phyloP scores from a whole-genome alignment of 1,284 basidiomycete genomes.

The Pseudomicrostroma phylloplanum region DNA sequence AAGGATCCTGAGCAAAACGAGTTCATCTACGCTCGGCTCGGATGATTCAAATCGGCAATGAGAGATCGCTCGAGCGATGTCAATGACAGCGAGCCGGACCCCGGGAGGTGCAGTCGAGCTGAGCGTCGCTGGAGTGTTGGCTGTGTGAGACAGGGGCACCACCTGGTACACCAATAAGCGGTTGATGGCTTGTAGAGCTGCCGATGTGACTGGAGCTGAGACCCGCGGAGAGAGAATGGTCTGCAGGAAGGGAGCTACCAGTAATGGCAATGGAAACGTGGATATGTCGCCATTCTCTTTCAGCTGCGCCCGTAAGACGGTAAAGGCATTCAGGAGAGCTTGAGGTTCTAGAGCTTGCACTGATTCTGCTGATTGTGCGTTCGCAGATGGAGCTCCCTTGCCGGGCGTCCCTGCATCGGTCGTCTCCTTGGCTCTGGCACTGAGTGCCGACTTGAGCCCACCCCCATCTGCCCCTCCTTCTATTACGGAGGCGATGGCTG shows the following conservation, averaged over 20 bases:
- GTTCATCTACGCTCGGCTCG: constrained; percentile 76
- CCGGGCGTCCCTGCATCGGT: constrained; percentile 4
- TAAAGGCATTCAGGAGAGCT: constrained; percentile 74
- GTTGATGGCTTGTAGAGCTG: constrained; percentile 79
- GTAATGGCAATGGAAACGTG: constrained; percentile 30
- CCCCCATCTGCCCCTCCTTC: constrained; percentile 2
- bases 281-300: constrained; percentile 54
- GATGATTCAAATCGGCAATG: constrained; percentile 97
- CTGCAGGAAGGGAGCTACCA: constrained; percentile 64
- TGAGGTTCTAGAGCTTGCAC: constrained; percentile 11
- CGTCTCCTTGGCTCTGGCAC: constrained; percentile 13
- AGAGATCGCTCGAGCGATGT: constrained; percentile 80
- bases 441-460: constrained; percentile 16
- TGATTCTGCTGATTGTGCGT: background rate
- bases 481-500: constrained; percentile 5
- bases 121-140: constrained; percentile 44
- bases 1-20: constrained; percentile 86
- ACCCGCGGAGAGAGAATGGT: constrained; percentile 87
- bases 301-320: constrained; percentile 72
- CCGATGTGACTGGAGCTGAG: constrained; percentile 86
- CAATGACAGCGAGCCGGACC: constrained; percentile 61
- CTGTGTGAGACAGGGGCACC: constrained; percentile 55
- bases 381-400: background rate
- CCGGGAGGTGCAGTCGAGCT: constrained; percentile 11
- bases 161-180: constrained; percentile 74